These are phyloP conservation scores for Ascocoryne sarcoides DNA, from an alignment of 2,329 filamentous ascomycete species.

Conservation along the genomic window DNA sequence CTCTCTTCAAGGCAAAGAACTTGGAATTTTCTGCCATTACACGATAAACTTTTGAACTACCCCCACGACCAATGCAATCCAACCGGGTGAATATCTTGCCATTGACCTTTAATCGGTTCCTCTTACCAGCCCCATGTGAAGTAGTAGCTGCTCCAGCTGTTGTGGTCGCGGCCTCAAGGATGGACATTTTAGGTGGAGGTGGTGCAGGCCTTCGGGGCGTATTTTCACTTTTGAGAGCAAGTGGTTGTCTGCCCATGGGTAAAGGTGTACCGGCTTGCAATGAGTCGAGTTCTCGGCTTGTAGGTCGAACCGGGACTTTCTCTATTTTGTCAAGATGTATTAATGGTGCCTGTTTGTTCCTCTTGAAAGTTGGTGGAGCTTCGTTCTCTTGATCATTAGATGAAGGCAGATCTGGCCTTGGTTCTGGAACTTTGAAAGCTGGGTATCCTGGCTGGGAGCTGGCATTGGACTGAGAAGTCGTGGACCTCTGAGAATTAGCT, in stretches of 20 bases:
- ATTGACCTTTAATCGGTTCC: conserved; percentile 80
- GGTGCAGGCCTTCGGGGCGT: conserved; percentile 71
- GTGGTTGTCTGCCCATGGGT: conserved; percentile 47
- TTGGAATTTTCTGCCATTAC: conserved; percentile 97
- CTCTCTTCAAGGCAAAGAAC: conserved; percentile 87
- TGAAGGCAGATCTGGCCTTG: conserved; percentile 50
- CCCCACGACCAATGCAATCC: conserved; percentile 84
- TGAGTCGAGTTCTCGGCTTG: conserved; percentile 36
- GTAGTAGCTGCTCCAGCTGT: conserved; percentile 72
- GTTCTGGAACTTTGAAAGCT: conserved; percentile 49
- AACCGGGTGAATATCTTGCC: conserved; percentile 84
- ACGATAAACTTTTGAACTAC: conserved; percentile 88
- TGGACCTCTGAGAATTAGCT: conserved; percentile 21
- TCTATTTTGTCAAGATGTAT: conserved; percentile 29
- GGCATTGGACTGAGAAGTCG: conserved; percentile 34
- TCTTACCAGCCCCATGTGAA: conserved; percentile 57
- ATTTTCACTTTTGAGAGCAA: conserved; percentile 47
- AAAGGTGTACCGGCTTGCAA: conserved; percentile 32
- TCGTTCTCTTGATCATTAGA: conserved; percentile 80
- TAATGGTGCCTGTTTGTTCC: conserved; percentile 24
- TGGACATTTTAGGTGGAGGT: conserved; percentile 92
- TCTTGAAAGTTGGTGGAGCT: conserved; percentile 59
- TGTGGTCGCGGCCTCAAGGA: conserved; percentile 83
- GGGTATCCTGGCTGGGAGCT: conserved; percentile 36
- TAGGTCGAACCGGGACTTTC: conserved; percentile 43